Evolutionary conservation across 2,329 filamentous ascomycete species (phyloP), one percentile per base, ranked within the genome.

Genomic region (Talaromyces funiculosus): DNA sequence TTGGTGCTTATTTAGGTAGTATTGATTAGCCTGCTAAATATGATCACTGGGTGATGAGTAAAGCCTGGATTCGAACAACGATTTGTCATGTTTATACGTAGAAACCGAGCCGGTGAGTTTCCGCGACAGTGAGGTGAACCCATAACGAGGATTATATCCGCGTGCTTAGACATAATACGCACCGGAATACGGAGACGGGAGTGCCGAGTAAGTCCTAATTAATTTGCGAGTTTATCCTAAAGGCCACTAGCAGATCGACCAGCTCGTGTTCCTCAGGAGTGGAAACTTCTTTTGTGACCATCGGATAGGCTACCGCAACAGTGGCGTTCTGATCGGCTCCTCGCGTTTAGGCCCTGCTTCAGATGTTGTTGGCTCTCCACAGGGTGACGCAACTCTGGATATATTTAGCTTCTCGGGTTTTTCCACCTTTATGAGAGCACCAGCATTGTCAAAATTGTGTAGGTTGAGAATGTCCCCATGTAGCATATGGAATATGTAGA

Each of bases 271-370:
- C n/a, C 31, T 49, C 45, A n/a, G 7, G 16, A 31, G 9, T 31
- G 26, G 26, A 49, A 12, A 49, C 33, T 18, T 33, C 45, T 18
- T 26, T 29, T n/a, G 16, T 14, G 40, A 16, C n/a, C 18, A 24
- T 18, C 24, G 45, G 45, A 31, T 49, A 49, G 22, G 14, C 7
- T 47, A 29, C 45, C 45, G 26, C 45, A 49, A 49, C 3, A 9
- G 45, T 49, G 45, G 45, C 45, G 45, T n/a, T 49, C n/a, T 49
- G 45, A 49, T 49, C 45, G 33, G 45, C 45, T 49, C 45, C 26
- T 49, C n/a, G 45, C 33, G 26, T 49, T 31, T 29, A 49, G n/a
- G 43, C 22, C 22, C 22, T 45, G 42, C 42, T 14, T 45, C 12
- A 24, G 42, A 49, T 18, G 45, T 20, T 18, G 45, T 20, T 49